Evolutionary conservation across 805 yeast species (phyloP).

Genomic region (Citeromyces nyonsensis): DNA sequence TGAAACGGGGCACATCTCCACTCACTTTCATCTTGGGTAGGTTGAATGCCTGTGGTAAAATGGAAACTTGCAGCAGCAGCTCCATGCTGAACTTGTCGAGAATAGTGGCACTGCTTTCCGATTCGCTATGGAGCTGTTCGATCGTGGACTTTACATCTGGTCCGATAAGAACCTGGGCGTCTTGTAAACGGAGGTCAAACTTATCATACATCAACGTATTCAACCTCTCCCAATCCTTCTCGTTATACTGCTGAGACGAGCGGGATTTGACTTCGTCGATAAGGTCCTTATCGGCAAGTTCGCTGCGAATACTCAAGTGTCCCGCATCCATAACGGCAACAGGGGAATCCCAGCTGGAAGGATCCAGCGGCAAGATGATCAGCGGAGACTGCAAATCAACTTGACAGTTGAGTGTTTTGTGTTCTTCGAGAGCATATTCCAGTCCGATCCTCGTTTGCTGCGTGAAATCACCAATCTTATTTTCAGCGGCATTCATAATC

Average conservation of each 20-base stretch:
- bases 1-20: constrained; percentile 62
- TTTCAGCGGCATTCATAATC: constrained; percentile 86
- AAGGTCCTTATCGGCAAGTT: constrained; percentile 55
- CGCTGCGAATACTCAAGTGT: constrained; percentile 73
- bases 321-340: constrained; percentile 94
- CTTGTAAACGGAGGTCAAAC: constrained; percentile 60
- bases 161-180: constrained; percentile 83
- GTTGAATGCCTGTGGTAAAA: constrained; percentile 28
- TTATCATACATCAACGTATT: constrained; percentile 81
- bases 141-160: constrained; percentile 67
- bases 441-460: constrained; percentile 83
- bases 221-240: constrained; percentile 61
- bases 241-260: constrained; percentile 31
- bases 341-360: constrained; percentile 67
- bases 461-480: constrained; percentile 83
- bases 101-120: constrained; percentile 34
- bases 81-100: constrained; percentile 66
- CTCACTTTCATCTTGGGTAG: constrained; percentile 60
- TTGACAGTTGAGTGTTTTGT: constrained; percentile 73
- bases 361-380: constrained; percentile 73
- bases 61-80: constrained; percentile 66
- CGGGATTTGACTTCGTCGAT: constrained; percentile 57
- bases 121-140: constrained; percentile 42
- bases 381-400: constrained; percentile 91
- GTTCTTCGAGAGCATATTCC: constrained; percentile 89